A percentile compares a stretch with the other conserved stretches of the same genome.
phyloP scores from a whole-genome alignment of 2,329 filamentous ascomycete species.

The Fusarium brachygibbosum region DNA sequence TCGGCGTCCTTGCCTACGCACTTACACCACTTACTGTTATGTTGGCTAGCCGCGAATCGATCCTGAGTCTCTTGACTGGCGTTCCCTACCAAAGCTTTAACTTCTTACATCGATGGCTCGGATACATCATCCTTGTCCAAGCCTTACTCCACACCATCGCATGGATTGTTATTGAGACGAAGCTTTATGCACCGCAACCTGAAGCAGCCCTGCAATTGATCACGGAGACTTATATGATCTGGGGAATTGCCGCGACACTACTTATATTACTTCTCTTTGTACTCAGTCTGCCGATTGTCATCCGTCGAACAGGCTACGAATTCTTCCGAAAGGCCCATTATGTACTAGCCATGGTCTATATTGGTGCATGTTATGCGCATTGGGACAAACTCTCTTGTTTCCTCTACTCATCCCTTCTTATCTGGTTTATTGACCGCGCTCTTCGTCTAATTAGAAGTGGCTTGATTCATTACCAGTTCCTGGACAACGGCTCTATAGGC shows the following conservation, averaged over 20 bases:
- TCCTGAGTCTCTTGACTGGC: neutral
- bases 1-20: neutral
- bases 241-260: neutral
- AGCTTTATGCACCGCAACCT: neutral
- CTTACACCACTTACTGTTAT: neutral
- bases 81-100: constrained; percentile 1
- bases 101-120: constrained; percentile 3
- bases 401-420: neutral
- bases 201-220: neutral
- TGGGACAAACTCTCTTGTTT: constrained; percentile 3
- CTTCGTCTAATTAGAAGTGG: neutral
- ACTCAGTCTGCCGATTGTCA: neutral
- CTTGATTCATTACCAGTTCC: neutral
- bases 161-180: neutral
- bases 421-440: neutral
- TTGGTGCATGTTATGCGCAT: neutral
- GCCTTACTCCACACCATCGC: neutral
- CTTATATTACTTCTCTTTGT: neutral
- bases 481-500: neutral
- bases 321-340: constrained; percentile 8
- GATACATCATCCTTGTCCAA: neutral
- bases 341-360: neutral
- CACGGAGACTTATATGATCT: neutral
- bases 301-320: constrained; percentile 1
- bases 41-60: neutral